Base-by-base conservation (phyloP, 768 basidiomycete species). In the Tulasnella sp. region DNA sequence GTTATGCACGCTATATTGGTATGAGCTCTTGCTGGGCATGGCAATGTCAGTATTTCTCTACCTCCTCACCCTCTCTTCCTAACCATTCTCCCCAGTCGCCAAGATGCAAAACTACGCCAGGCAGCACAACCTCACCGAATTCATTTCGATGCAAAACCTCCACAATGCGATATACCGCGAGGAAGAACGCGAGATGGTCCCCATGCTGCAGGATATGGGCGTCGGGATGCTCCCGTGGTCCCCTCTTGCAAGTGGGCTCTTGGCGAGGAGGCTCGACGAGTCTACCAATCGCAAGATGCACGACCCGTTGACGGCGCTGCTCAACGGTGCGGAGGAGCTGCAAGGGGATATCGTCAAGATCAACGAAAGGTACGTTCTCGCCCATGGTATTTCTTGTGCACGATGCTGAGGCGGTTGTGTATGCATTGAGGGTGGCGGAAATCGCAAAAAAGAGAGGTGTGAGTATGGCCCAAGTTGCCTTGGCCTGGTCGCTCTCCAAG, bases 1-100 rank as follows among this genome's bases (percentile, higher is more conserved):
- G 76, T 3, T 71, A 74, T 41, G 76, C 72, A 34, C 69, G 74
- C 19, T 77, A 74, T 62, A 73, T 75, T 59, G 73, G 73, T 25
- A 72, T 72, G 72, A 62, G 60, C 52, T 68, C 66, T 19, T 72
- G 70, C 58, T 69, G 64, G 60, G 72, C 73, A 2, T 71, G 68
- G 37, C 62, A 63, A 46, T 62, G 60, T 60, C 15, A 23, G 57
- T 48, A 11, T 6, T 57, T 4, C 29, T 0, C 7, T 36, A 9
- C 36, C 9, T n/a, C 36, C 36, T n/a, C 36, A 9, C 36, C 9
- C 36, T 37, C 9, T n/a, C 21, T 31, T 2, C 46, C 8, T 6
- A 11, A 29, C 7, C 5, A 8, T 40, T 54, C 37, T n/a, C 23
- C 36, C 14, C 23, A 54, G 52, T 54, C 52, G 37, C 39, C 7